phyloP scores from a whole-genome alignment of 345 rosid species.

The Citrus sp. region DNA sequence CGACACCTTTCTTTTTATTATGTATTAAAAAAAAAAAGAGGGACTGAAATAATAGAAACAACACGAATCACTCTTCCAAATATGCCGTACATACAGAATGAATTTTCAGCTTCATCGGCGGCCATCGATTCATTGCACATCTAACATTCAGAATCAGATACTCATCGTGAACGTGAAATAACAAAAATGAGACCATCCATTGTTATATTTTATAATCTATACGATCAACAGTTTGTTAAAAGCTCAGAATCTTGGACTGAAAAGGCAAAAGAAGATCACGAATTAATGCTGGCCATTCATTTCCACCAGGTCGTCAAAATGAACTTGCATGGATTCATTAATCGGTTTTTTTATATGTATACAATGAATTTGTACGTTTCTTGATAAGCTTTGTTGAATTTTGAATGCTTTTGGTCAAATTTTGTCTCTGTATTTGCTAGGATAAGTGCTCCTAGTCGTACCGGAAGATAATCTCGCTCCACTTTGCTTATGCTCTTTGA shows the following conservation, averaged over 20 bases:
- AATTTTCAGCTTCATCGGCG: not conserved
- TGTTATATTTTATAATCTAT: not conserved
- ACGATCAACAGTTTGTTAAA: not conserved
- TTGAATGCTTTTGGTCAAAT: not conserved
- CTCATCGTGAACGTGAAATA: not conserved
- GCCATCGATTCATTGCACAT: conserved; percentile 2
- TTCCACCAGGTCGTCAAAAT: not conserved
- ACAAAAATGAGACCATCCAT: conserved; percentile 6
- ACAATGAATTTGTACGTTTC: not conserved
- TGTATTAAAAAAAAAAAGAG: too few relatives aligned
- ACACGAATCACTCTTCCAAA: not conserved
- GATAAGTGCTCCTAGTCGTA: not conserved
- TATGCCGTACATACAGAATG: not conserved
- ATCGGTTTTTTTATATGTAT: not conserved
- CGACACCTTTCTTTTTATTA: too few relatives aligned
- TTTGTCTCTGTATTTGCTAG: not conserved
- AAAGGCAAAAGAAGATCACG: too few relatives aligned
- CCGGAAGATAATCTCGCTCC: not conserved
- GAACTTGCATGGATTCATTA: not conserved
- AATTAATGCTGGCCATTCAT: not conserved
- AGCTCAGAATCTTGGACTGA: conserved; percentile 1
- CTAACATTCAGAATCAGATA: conserved; percentile 7
- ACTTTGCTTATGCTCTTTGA: not conserved
- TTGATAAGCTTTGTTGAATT: too few relatives aligned
- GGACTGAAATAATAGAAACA: too few relatives aligned